Evolutionary conservation across 1,139 yeast genomes (phyloP).

Genomic region (Candida sojae): DNA sequence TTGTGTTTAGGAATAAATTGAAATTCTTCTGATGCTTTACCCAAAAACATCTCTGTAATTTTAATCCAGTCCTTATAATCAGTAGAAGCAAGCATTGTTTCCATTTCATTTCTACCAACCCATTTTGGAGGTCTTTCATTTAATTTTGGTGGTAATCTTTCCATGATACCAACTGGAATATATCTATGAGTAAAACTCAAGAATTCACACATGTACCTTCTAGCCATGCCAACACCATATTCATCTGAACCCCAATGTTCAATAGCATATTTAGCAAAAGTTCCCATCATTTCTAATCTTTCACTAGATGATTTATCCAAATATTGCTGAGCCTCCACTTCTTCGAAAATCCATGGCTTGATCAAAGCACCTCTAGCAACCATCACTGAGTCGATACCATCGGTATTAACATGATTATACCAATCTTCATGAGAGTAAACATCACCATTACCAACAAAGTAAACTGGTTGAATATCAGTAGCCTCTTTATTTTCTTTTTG

Average conservation of each 20-base stretch:
- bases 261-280: conserved; percentile 76
- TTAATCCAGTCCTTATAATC: conserved; percentile 96
- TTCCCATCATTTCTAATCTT: conserved; percentile 71
- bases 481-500: conserved; percentile 57
- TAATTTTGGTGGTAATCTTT: conserved; percentile 81
- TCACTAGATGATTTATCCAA: conserved; percentile 89
- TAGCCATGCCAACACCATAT: conserved; percentile 83
- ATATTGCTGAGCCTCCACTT: conserved; percentile 84
- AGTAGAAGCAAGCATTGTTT: conserved; percentile 80
- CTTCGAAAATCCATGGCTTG: conserved; percentile 99
- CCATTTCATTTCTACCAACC: conserved; percentile 93
- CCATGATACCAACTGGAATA: conserved; percentile 91
- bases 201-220: conserved; percentile 93
- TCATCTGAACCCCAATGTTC: conserved; percentile 99
- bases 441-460: conserved; percentile 91
- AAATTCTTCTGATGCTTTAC: conserved; percentile 76
- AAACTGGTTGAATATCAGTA: conserved; percentile 50
- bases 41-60: conserved; percentile 93
- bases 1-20: conserved; percentile 91
- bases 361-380: conserved; percentile 97
- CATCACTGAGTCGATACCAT: conserved; percentile 90
- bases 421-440: conserved; percentile 85
- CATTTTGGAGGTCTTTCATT: conserved; percentile 94
- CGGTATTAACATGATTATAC: conserved; percentile 69
- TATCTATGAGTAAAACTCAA: conserved; percentile 92